Percentiles rank a stretch among this genome's conserved stretches.
Evolutionary conservation across 306 rosid species (phyloP).

Genomic region (Prunus kanzakura): DNA sequence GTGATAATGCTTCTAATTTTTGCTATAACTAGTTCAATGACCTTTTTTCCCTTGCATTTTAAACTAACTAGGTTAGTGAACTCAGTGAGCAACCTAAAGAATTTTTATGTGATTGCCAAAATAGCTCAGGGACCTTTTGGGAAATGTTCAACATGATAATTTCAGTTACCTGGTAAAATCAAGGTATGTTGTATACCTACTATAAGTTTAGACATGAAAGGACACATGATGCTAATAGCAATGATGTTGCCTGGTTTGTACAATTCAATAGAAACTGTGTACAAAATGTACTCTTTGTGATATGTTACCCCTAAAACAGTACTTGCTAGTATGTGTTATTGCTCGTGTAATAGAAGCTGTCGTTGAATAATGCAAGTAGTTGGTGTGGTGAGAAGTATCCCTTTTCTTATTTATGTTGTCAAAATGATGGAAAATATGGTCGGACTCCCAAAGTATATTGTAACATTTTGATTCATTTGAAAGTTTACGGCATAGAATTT

Average conservation of each 20-base stretch:
- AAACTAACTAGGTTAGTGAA: neutral
- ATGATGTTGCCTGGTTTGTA: neutral
- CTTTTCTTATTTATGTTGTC: too few relatives aligned
- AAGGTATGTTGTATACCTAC: neutral
- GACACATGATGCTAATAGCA: neutral
- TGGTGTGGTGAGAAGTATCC: neutral
- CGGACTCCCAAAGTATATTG: too few relatives aligned
- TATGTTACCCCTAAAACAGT: neutral
- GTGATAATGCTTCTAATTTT: neutral
- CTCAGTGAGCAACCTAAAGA: neutral
- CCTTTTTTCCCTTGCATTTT: neutral
- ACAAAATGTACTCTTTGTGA: neutral
- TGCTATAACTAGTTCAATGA: neutral
- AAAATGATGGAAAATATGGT: too few relatives aligned
- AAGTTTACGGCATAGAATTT: neutral
- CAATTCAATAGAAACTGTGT: neutral
- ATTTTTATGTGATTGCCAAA: neutral
- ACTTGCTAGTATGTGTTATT: neutral
- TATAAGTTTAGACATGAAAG: neutral
- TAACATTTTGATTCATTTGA: neutral
- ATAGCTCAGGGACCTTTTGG: neutral
- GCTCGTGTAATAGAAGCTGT: neutral
- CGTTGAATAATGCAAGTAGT: neutral
- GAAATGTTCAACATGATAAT: neutral
- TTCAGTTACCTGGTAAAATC: neutral